Evolutionary conservation across 1,284 basidiomycete species (phyloP).

Genomic region (Schizopora paradoxa): DNA sequence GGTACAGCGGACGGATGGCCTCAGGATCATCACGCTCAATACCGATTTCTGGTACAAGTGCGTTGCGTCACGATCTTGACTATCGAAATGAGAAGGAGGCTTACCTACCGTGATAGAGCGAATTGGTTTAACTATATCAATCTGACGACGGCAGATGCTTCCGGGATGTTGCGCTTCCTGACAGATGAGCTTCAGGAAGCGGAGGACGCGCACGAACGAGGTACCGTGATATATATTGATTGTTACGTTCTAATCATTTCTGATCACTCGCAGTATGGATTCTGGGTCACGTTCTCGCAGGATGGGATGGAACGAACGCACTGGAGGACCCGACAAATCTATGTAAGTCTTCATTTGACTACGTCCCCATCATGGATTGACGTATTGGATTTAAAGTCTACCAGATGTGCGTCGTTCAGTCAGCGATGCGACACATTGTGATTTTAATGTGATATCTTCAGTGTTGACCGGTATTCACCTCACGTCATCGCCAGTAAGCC

Average conservation of each 20-base stretch:
- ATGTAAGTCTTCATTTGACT: constrained; percentile 42
- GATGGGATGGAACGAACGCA: constrained; percentile 71
- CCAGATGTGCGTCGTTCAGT: constrained; percentile 49
- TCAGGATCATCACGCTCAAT: constrained; percentile 73
- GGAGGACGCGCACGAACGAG: constrained; percentile 65
- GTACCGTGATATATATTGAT: constrained; percentile 27
- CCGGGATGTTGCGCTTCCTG: constrained; percentile 72
- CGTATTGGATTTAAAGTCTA: constrained; percentile 44
- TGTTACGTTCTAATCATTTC: not conserved
- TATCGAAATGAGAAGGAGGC: not conserved
- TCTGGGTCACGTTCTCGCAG: constrained; percentile 70
- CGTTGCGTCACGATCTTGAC: no score
- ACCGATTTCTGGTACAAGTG: constrained; percentile 61
- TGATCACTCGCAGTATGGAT: constrained; percentile 58
- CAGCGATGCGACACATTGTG: constrained; percentile 8
- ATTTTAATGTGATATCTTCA: constrained; percentile 30
- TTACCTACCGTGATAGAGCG: constrained; percentile 31
- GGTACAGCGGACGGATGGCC: constrained; percentile 60
- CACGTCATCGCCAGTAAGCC: constrained; percentile 72
- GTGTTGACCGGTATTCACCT: constrained; percentile 72
- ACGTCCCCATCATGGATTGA: not conserved
- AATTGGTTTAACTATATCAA: constrained; percentile 80
- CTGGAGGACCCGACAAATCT: constrained; percentile 58
- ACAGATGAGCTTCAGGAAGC: constrained; percentile 78
- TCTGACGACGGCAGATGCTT: constrained; percentile 61